Evolutionary conservation across 257 asterid species (phyloP).

Genomic region (Scutellaria galericulata): DNA sequence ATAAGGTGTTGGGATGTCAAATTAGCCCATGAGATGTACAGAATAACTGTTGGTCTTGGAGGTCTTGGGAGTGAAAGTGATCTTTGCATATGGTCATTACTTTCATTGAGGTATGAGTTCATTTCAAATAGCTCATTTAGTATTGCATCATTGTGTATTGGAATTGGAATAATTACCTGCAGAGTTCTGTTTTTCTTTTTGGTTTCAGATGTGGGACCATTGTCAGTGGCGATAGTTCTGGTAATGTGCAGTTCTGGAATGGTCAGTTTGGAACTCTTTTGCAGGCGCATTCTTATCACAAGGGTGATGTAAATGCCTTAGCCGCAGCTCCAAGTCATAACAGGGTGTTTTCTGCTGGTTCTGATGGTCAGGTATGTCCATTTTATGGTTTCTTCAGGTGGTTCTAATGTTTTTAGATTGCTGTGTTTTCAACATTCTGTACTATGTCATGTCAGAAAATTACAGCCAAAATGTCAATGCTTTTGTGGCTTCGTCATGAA

Average conservation of each 20-base stretch:
- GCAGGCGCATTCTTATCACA: slow-evolving; percentile 85
- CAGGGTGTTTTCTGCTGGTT: slow-evolving; percentile 90
- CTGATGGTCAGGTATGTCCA: slow-evolving; percentile 91
- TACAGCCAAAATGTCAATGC: neutral
- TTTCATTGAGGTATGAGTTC: slow-evolving; percentile 71
- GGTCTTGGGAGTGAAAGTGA: slow-evolving; percentile 71
- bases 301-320: slow-evolving; percentile 90
- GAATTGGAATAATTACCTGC: neutral
- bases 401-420: neutral
- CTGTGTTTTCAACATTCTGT: slow-evolving; percentile 3
- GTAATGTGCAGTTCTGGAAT: slow-evolving; percentile 94
- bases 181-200: neutral
- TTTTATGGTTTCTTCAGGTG: neutral
- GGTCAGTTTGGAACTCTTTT: slow-evolving; percentile 82
- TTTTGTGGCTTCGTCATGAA: slow-evolving; percentile 9
- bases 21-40: slow-evolving; percentile 64
- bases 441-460: slow-evolving; percentile 4
- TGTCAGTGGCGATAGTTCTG: slow-evolving; percentile 92
- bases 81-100: slow-evolving; percentile 85
- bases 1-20: slow-evolving; percentile 92
- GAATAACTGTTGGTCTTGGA: slow-evolving; percentile 85
- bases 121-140: slow-evolving; percentile 29
- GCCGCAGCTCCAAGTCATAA: slow-evolving; percentile 86
- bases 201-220: slow-evolving; percentile 76
- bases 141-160: neutral